Evolutionary conservation across 2,329 filamentous ascomycete genomes (phyloP), one percentile per base, ranked within the genome.

Genomic region (Nigrograna mackinnonii): DNA sequence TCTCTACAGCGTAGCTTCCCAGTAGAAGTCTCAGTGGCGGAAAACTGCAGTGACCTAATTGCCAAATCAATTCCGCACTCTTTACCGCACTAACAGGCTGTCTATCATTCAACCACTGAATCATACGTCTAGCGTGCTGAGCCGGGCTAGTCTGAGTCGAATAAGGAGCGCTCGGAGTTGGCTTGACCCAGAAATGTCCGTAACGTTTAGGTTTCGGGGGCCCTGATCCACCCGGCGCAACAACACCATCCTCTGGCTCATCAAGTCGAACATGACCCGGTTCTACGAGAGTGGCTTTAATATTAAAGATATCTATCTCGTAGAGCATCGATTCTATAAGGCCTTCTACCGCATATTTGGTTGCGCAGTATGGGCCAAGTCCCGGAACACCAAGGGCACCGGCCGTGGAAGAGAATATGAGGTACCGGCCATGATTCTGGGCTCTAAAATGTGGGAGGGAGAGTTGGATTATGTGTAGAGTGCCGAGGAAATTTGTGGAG

Each of bases 401-500:
- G 22, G 87, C 87, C 1, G 91, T 96, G 6, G 88, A 94, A 62
- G 90, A 96, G 72, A 97, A 96, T 50, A 97, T 95, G 37, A 97
- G 77, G 67, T 96, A 97, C 21, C 91, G 82, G 1, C 94, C 94
- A 20, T 67, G 62, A 22, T 79, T 79, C 51, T 89, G 85, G 50
- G 84, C 78, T 38, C 92, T 84, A 57, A 97, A 95, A 71, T 95
- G 90, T 0, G 91, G 91, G 26, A 97, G 74, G 2, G 87, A 91
- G 16, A 89, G 76, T 66, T 96, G 91, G 45, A 97, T 86, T 57
- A 99, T 96, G 70, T 97, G 88, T 46, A 97, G 71, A 0, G 91
- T 95, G 40, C 94, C 94, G 78, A 95, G 92, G 69, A 96, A 96
- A 69, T 99, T 99, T 17, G 91, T 96, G 75, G 95, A 90, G 71